phyloP scores from a whole-genome alignment of 2,329 filamentous ascomycete genomes.

The Hymenoscyphus fructigenus region DNA sequence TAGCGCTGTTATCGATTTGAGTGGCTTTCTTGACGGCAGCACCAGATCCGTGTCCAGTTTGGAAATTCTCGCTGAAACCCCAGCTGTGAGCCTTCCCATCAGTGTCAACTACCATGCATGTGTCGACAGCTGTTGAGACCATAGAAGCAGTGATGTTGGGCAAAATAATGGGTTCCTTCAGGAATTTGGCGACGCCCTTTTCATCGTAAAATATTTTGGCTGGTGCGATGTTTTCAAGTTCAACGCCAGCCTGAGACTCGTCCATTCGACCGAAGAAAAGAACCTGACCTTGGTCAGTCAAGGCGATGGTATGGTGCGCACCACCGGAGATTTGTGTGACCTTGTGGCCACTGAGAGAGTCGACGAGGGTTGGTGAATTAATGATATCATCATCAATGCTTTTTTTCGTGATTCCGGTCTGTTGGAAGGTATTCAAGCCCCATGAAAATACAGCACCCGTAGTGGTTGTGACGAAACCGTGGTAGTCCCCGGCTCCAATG shows the following conservation, averaged over 20 bases:
- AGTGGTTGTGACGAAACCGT: constrained; percentile 73
- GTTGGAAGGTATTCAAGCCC: constrained; percentile 85
- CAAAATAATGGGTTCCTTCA: constrained; percentile 56
- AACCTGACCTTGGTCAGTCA: constrained; percentile 55
- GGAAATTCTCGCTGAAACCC: constrained; percentile 79
- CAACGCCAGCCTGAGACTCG: constrained; percentile 55
- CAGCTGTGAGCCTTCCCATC: constrained; percentile 72
- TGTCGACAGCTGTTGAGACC: constrained; percentile 67
- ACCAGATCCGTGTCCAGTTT: constrained; percentile 72
- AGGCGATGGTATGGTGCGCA: constrained; percentile 71
- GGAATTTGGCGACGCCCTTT: background rate
- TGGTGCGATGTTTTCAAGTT: constrained; percentile 43
- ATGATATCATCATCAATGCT: constrained; percentile 70
- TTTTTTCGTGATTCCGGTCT: constrained; percentile 66
- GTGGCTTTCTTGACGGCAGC: constrained; percentile 80
- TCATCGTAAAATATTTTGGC: background rate
- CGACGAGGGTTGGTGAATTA: constrained; percentile 67
- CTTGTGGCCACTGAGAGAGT: constrained; percentile 60
- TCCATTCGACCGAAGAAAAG: constrained; percentile 61
- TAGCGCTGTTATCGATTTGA: constrained; percentile 78
- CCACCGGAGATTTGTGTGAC: constrained; percentile 70
- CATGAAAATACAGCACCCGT: constrained; percentile 73
- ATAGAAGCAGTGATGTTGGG: constrained; percentile 53
- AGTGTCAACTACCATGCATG: constrained; percentile 61
- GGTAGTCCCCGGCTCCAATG: constrained; percentile 67